Base-by-base conservation (phyloP, 805 yeast genomes). In the Cyberlindnera saturnus region DNA sequence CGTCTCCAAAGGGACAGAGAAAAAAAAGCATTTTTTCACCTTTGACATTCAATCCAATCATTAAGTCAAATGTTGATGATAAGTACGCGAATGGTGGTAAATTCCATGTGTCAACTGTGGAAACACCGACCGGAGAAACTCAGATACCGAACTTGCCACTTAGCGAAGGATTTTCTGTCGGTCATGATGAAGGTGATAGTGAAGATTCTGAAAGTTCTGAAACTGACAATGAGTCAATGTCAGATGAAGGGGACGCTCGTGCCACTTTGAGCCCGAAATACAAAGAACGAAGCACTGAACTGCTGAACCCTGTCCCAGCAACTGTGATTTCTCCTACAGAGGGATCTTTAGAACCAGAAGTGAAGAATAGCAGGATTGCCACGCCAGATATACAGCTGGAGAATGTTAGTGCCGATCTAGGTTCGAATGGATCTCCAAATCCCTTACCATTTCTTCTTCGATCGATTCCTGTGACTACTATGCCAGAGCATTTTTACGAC, bases 81-180 rank as follows among this genome's bases (percentile, higher is more conserved):
- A 91, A 91, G 56, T 91, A 91, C 55, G 82, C 82, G 11, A 74
- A 74, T 49, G 99, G 99, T 6, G 99, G 99, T 2, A 85, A 90
- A 56, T 91, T 86, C 58, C 89, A 81, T 57, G 86, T 85, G 14
- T 39, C 51, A 2, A 36, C 45, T 5, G 53, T 19, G 16, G 40
- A 38, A 18, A 38, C 40, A 4, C 40, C 54, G 8, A 34, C 34
- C 1, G 50, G 51, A 30, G 63, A 68, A 8, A 46, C 51, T 18
- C 41, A 43, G 2, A 39, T 45, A 5, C 55, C 57, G 3, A 42
- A 45, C 5, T 16, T 47, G 17, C 23, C 44, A 4, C 32, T 53
- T 2, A 46, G 39, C 33, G 53, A 52, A 7, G 38, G 34, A 9
- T 41, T 48, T 19, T 15, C 19, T 17, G 10, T 38, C 5, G 59